Percentiles rank a stretch among this genome's conserved stretches.
Conservation (phyloP, 2,329 filamentous ascomycete species). For the Beauveria brongniartii region DNA sequence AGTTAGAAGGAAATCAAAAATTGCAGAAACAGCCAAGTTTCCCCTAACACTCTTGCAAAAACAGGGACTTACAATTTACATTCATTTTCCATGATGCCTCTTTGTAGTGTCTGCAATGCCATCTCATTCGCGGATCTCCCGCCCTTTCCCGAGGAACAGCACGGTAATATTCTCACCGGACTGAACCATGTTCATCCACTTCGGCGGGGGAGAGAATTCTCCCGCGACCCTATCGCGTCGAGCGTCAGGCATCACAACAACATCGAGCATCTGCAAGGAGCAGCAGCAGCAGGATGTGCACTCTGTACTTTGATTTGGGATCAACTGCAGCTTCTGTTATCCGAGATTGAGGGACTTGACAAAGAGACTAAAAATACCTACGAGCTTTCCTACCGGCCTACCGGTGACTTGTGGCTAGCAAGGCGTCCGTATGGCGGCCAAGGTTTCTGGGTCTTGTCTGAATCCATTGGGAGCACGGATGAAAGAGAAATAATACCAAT, state of each 20-base stretch:
- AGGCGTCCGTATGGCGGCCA: background rate
- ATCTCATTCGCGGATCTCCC: background rate
- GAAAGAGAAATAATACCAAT: background rate
- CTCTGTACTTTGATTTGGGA: background rate
- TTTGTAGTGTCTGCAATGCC: background rate
- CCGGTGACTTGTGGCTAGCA: conserved; percentile 2
- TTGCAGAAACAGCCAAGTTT: no score
- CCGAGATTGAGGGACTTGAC: background rate
- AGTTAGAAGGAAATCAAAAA: no score
- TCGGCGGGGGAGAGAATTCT: background rate
- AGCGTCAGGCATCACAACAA: background rate
- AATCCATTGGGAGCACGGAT: background rate
- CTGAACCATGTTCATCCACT: background rate
- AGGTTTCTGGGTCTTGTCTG: conserved; percentile 9
- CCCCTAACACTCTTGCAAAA: background rate
- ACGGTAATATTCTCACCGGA: background rate
- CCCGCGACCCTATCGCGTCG: background rate
- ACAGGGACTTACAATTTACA: background rate
- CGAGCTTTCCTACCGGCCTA: background rate
- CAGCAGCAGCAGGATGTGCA: background rate
- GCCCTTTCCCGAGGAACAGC: background rate
- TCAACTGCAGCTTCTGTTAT: background rate
- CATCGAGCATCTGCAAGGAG: background rate
- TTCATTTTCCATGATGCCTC: background rate
- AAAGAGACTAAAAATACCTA: background rate